These are phyloP conservation scores for Musa itinerans DNA, from an alignment of 176 grass and related monocot genomes.

Conservation along the genomic window DNA sequence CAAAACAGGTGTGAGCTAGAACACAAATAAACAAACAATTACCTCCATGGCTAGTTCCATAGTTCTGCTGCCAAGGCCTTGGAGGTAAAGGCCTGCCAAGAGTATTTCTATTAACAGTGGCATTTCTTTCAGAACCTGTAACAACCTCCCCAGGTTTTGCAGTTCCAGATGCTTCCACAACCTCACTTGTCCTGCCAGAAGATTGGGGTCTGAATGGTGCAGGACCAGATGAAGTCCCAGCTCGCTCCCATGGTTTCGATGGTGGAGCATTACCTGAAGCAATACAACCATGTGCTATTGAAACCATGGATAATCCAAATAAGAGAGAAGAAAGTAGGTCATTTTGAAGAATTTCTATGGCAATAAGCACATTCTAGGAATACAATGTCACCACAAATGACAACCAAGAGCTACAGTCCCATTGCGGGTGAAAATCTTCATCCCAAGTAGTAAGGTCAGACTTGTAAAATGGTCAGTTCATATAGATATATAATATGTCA, in stretches of 20 bases:
- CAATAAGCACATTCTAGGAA: too few relatives aligned
- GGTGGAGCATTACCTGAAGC: slow-evolving; percentile 7
- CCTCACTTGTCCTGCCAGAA: slow-evolving; percentile 64
- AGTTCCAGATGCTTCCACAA: slow-evolving; percentile 77
- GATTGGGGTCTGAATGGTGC: slow-evolving; percentile 68
- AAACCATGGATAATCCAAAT: too few relatives aligned
- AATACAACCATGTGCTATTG: neutral
- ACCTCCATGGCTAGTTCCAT: slow-evolving; percentile 72
- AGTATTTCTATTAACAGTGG: slow-evolving; percentile 26
- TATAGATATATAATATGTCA: too few relatives aligned
- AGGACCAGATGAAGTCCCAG: slow-evolving; percentile 43
- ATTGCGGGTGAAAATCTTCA: too few relatives aligned
- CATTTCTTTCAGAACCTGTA: slow-evolving; percentile 26
- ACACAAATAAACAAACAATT: neutral
- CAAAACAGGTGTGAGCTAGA: too few relatives aligned
- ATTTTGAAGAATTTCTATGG: too few relatives aligned
- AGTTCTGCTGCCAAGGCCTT: slow-evolving; percentile 74
- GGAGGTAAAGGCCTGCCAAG: slow-evolving; percentile 42
- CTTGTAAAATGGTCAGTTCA: too few relatives aligned
- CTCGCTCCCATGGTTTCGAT: slow-evolving; percentile 50
- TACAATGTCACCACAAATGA: too few relatives aligned
- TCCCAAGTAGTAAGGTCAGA: too few relatives aligned
- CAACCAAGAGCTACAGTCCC: too few relatives aligned
- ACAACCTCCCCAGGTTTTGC: slow-evolving; percentile 79
- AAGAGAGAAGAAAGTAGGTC: too few relatives aligned